Evolutionary conservation across 495 filamentous ascomycete genomes (phyloP), one percentile per base, ranked within the genome.

Genomic region (Lentithecium fluviatile): DNA sequence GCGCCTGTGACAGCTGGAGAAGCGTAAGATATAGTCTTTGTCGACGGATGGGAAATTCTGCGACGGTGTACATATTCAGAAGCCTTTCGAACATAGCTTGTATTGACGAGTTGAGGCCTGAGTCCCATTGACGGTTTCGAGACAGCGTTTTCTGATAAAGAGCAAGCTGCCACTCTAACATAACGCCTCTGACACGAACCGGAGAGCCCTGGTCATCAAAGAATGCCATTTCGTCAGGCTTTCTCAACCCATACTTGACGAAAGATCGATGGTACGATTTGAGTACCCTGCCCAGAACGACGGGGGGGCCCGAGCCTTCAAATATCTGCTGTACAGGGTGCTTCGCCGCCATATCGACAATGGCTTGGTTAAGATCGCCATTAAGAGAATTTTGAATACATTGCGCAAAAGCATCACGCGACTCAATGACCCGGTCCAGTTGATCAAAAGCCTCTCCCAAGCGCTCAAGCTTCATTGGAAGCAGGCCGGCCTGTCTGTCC

Each of bases 91-190:
- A 17, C 21, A 70, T 45, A 75, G 80, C 23, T 73, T 73, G 19
- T 58, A 52, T 19, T 45, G 59, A 26, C 74, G 25, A 3, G 15
- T 38, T 49, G 23, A 69, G 48, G 5, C 38, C 15, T 8, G 20
- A 7, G 34, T 59, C 52, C 62, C 53, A 62, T 21, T 19, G 23
- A n/a, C 58, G 62, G 37, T 73, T 70, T 6, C 57, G 62, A 0
- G 49, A 60, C 6, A 58, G 19, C 54, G 48, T 47, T 47, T 65
- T 60, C 32, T 38, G 52, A 42, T 80, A 52, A 8, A 79, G 58
- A 12, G 66, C 50, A 51, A 87, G 67, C 62, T 86, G 82, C 75
- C 78, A 82, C 67, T 86, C 83, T 13, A 88, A 72, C 26, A 86
- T 54, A 17, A 79, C 56, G 10, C 78, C 81, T 62, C 80, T 68